Conservation (phyloP, 2,329 filamentous ascomycete genomes). For the Zymoseptoria brevis region DNA sequence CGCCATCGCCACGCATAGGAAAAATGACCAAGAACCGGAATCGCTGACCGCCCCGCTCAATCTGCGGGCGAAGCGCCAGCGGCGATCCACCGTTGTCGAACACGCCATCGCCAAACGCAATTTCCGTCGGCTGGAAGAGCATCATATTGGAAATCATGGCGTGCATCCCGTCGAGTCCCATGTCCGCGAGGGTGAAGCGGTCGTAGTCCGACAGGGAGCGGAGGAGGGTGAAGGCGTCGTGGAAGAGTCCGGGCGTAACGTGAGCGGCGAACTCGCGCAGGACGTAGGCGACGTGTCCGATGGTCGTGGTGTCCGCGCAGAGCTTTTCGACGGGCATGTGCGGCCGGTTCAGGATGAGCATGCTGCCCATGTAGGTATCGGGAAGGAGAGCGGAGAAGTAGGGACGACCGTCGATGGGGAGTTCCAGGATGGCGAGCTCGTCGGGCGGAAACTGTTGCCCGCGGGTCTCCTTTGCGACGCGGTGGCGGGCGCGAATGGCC, state of each 20-base stretch:
- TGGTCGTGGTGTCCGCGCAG: constrained; percentile 17
- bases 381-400: constrained; percentile 25
- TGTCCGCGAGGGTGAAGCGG: constrained; percentile 17
- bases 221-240: constrained; percentile 25
- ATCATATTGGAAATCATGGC: constrained; percentile 26
- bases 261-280: constrained; percentile 19
- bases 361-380: constrained; percentile 25
- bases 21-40: constrained; percentile 25
- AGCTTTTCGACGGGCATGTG: constrained; percentile 21
- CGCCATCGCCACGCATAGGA: constrained; percentile 23
- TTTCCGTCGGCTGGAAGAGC: constrained; percentile 11
- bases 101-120: constrained; percentile 10
- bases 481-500: constrained; percentile 30
- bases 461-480: constrained; percentile 23
- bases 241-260: constrained; percentile 22
- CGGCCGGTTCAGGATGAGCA: constrained; percentile 24
- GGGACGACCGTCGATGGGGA: constrained; percentile 27
- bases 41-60: constrained; percentile 19
- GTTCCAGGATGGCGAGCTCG: constrained; percentile 29
- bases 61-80: constrained; percentile 23
- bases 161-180: constrained; percentile 22
- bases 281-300: constrained; percentile 18
- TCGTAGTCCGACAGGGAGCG: constrained; percentile 18
- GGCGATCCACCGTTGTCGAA: constrained; percentile 21
- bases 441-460: constrained; percentile 16